Percentiles rank a stretch among this genome's conserved stretches.
These are phyloP conservation scores for Ambispora gerdemannii DNA, from an alignment of 192 early-diverging fungal genomes.

Conservation along the genomic window DNA sequence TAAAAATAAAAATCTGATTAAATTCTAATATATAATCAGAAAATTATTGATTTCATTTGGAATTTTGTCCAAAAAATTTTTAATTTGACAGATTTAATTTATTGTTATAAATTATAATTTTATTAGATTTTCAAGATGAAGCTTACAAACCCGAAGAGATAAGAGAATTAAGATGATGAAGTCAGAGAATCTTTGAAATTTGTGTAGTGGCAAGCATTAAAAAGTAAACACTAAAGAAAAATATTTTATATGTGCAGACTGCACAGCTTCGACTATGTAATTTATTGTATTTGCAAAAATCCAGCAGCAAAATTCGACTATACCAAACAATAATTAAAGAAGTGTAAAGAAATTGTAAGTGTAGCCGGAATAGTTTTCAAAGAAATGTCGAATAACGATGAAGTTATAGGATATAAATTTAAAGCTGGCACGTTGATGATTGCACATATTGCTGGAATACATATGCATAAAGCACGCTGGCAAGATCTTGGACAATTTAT, in stretches of 20 bases:
- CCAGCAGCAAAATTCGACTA: slow-evolving; percentile 1
- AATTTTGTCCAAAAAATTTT: too few relatives aligned
- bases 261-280: not conserved
- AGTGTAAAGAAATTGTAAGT: not conserved
- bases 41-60: too few relatives aligned
- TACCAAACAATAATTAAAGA: not conserved
- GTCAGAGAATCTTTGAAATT: not conserved
- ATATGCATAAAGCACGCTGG: not conserved
- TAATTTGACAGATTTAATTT: too few relatives aligned
- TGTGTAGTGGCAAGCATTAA: not conserved
- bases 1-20: too few relatives aligned
- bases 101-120: too few relatives aligned
- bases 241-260: not conserved
- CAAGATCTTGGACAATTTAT: not conserved
- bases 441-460: not conserved
- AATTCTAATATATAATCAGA: too few relatives aligned
- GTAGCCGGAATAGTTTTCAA: not conserved
- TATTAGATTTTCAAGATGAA: too few relatives aligned
- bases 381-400: not conserved
- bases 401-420: not conserved
- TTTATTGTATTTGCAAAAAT: slow-evolving; percentile 9
- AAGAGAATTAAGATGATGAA: not conserved
- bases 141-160: not conserved
- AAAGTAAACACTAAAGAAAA: not conserved
- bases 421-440: not conserved